Evolutionary conservation across 495 filamentous ascomycete species (phyloP).

Genomic region (Tuber aestivum): DNA sequence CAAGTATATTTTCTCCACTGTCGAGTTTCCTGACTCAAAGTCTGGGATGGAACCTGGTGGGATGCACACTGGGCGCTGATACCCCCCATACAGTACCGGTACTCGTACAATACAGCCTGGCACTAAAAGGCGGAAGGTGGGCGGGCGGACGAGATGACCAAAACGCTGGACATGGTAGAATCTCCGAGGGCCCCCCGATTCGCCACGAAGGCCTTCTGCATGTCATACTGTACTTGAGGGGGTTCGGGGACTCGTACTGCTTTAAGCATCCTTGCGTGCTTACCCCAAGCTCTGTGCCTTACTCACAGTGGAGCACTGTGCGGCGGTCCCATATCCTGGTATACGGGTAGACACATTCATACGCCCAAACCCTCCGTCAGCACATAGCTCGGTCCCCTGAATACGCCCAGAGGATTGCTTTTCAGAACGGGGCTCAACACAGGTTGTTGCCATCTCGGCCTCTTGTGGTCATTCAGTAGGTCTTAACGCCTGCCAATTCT

Average conservation of each 20-base stretch:
- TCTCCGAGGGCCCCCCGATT: conserved; percentile 3
- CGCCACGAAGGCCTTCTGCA: background rate
- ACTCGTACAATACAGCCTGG: too few relatives aligned
- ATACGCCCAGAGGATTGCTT: too few relatives aligned
- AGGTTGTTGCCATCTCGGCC: too few relatives aligned
- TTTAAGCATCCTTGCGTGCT: background rate
- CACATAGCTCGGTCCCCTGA: too few relatives aligned
- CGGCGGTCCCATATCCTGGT: background rate
- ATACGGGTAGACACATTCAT: too few relatives aligned
- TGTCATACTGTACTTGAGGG: background rate
- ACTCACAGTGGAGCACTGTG: background rate
- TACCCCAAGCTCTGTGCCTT: background rate
- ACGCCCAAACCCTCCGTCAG: too few relatives aligned
- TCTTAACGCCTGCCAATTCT: too few relatives aligned
- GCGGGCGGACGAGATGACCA: background rate
- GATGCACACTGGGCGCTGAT: background rate
- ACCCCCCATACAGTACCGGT: background rate
- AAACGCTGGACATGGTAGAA: background rate
- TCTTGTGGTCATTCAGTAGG: too few relatives aligned
- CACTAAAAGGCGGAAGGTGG: background rate
- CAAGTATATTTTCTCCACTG: too few relatives aligned
- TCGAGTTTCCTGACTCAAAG: too few relatives aligned
- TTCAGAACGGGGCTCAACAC: too few relatives aligned
- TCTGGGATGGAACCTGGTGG: too few relatives aligned
- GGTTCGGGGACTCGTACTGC: background rate